phyloP scores from a whole-genome alignment of 768 basidiomycete species.

The Amanita exitialis region DNA sequence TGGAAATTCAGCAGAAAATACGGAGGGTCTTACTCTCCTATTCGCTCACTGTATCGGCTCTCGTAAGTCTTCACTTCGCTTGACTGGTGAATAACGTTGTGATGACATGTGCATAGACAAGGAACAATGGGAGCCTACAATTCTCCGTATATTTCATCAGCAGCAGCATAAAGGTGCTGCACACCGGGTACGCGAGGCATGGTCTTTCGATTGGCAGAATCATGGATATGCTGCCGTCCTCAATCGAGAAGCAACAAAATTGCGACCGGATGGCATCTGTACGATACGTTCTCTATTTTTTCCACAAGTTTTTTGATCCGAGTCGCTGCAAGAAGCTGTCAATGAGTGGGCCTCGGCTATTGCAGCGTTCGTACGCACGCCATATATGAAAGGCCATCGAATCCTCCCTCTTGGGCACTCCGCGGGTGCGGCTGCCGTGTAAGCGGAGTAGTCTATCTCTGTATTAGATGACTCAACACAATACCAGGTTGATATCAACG shows the following conservation, averaged over 20 bases:
- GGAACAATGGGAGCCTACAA: conserved; percentile 44
- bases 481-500: conserved; percentile 27
- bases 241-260: conserved; percentile 23
- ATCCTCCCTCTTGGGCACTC: conserved; percentile 12
- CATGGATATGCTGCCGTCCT: conserved; percentile 34
- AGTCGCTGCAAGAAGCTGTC: conserved; percentile 3
- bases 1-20: conserved; percentile 15
- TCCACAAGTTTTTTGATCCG: not conserved
- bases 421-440: conserved; percentile 11
- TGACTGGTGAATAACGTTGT: not conserved
- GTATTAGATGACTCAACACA: too few relatives aligned
- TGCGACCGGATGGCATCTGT: conserved; percentile 25
- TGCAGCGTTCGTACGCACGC: conserved; percentile 10
- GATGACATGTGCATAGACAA: conserved; percentile 29
- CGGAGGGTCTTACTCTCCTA: conserved; percentile 30
- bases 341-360: conserved; percentile 11
- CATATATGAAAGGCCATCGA: conserved; percentile 9
- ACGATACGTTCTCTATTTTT: conserved; percentile 14
- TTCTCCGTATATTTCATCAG: conserved; percentile 25
- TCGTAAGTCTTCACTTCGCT: conserved; percentile 21
- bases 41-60: conserved; percentile 38
- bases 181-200: conserved; percentile 25
- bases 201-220: conserved; percentile 34
- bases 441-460: not conserved
- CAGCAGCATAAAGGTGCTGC: conserved; percentile 13